Evolutionary conservation across 2,329 filamentous ascomycete species (phyloP).

Genomic region (Coleophoma crateriformis): DNA sequence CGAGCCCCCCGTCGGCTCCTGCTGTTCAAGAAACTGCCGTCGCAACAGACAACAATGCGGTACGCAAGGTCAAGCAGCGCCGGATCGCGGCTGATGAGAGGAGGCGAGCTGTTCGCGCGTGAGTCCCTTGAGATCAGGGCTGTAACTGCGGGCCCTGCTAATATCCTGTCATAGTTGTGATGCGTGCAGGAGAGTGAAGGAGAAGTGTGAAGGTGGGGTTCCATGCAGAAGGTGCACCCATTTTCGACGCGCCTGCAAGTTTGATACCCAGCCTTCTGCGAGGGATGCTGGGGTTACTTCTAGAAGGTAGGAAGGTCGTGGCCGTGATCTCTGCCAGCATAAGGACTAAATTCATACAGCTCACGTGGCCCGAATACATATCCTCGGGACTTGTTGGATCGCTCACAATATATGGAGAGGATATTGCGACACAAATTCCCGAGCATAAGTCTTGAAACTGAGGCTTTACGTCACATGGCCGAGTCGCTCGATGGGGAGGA

Average conservation of each 20-base stretch:
- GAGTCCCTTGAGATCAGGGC: too few species aligned
- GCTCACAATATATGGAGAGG: conserved; percentile 37
- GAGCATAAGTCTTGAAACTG: conserved; percentile 35
- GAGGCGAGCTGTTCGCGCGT: too few species aligned
- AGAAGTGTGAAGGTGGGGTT: conserved; percentile 50
- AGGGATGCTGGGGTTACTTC: conserved; percentile 19
- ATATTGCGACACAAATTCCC: conserved; percentile 41
- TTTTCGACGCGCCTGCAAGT: conserved; percentile 44
- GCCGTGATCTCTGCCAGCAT: neutral
- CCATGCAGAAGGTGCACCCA: conserved; percentile 47
- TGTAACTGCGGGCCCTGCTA: too few species aligned
- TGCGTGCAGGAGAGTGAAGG: conserved; percentile 47
- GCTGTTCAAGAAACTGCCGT: too few species aligned
- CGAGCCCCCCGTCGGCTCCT: too few species aligned
- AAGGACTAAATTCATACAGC: conserved; percentile 2
- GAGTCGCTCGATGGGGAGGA: conserved; percentile 29
- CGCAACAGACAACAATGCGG: too few species aligned
- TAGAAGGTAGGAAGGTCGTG: neutral
- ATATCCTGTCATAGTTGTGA: conserved; percentile 35
- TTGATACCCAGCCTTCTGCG: conserved; percentile 32
- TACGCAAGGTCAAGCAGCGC: too few species aligned
- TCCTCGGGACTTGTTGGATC: conserved; percentile 13
- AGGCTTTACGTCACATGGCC: conserved; percentile 34
- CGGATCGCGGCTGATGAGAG: too few species aligned
- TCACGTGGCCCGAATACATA: conserved; percentile 23